Conservation (phyloP, 768 basidiomycete species). For the Cystoderma amianthinum region DNA sequence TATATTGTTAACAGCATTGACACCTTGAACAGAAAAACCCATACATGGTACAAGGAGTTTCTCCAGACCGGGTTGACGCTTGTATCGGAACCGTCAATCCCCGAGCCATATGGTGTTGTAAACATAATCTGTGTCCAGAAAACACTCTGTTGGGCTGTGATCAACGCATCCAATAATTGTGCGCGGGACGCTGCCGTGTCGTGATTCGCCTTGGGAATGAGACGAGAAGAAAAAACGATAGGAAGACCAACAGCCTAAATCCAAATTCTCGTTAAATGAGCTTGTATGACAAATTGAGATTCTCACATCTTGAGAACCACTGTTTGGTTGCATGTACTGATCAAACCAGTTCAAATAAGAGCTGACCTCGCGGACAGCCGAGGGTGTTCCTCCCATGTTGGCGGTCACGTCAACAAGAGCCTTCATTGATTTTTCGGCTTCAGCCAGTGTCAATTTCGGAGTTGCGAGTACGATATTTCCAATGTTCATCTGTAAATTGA, state of each 20-base stretch:
- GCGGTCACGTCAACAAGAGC: constrained; percentile 12
- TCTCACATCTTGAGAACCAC: constrained; percentile 15
- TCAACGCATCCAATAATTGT: constrained; percentile 12
- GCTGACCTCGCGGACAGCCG: constrained; percentile 12
- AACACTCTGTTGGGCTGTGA: constrained; percentile 9
- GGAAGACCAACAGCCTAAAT: constrained; percentile 15
- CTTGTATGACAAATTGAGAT: too few relatives aligned
- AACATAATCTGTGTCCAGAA: constrained; percentile 12
- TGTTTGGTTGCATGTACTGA: constrained; percentile 10
- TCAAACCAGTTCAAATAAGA: constrained; percentile 13
- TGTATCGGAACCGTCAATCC: constrained; percentile 10
- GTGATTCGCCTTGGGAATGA: constrained; percentile 20
- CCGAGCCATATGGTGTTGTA: constrained; percentile 14
- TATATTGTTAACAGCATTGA: not conserved
- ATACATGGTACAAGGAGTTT: constrained; percentile 17
- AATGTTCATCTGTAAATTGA: constrained; percentile 8
- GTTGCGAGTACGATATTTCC: constrained; percentile 18
- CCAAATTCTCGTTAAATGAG: too few relatives aligned
- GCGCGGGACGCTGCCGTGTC: constrained; percentile 9
- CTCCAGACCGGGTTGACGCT: constrained; percentile 19
- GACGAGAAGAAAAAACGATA: constrained; percentile 13
- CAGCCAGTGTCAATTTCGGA: constrained; percentile 14
- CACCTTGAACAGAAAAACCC: not conserved
- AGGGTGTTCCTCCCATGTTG: constrained; percentile 8
- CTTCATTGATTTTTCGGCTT: constrained; percentile 19